phyloP scores from a whole-genome alignment of 768 basidiomycete genomes.

The Boletus huronensis region DNA sequence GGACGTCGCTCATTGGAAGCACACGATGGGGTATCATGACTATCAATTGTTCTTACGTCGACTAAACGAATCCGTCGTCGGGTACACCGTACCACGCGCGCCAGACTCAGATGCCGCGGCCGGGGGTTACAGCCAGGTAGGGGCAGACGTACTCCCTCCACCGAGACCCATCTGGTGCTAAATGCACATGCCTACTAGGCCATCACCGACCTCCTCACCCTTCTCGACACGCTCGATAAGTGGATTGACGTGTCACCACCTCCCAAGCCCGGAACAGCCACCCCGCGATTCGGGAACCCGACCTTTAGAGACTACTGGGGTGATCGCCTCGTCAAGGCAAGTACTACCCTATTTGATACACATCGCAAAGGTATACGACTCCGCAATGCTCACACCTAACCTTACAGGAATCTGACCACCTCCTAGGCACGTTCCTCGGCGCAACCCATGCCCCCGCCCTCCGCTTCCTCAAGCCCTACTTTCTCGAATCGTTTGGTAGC shows the following conservation, averaged over 20 bases:
- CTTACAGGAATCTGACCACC: slow-evolving; percentile 48
- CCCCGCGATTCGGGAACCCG: slow-evolving; percentile 90
- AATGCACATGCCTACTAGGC: slow-evolving; percentile 35
- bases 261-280: slow-evolving; percentile 39
- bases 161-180: background rate
- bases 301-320: slow-evolving; percentile 83
- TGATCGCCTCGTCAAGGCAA: slow-evolving; percentile 69
- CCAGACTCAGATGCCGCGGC: background rate
- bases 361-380: background rate
- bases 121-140: slow-evolving; percentile 19
- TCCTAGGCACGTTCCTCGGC: slow-evolving; percentile 50
- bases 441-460: slow-evolving; percentile 41
- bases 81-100: slow-evolving; percentile 47
- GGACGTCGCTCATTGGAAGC: slow-evolving; percentile 72
- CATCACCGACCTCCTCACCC: slow-evolving; percentile 41
- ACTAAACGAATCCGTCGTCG: slow-evolving; percentile 75
- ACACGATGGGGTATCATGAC: slow-evolving; percentile 66
- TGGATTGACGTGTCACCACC: slow-evolving; percentile 87
- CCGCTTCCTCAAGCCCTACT: slow-evolving; percentile 72
- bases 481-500: slow-evolving; percentile 84
- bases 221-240: slow-evolving; percentile 62
- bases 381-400: background rate
- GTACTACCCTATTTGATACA: slow-evolving; percentile 1
- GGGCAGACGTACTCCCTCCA: background rate
- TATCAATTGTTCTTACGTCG: slow-evolving; percentile 73